Conservation (phyloP, 2,329 filamentous ascomycete species). For the Cladobotryum protrusum region DNA sequence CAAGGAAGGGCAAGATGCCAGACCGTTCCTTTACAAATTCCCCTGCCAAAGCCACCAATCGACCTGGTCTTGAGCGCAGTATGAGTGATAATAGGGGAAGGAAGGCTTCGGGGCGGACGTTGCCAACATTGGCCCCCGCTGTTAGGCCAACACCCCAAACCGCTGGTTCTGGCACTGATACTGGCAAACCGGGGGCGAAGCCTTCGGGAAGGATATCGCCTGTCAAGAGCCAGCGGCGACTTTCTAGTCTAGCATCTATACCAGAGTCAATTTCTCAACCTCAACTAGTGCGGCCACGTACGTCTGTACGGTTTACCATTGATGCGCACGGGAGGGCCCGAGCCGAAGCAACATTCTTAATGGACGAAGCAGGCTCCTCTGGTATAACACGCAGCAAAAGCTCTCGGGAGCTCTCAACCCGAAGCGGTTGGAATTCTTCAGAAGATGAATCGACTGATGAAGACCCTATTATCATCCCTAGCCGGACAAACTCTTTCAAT, state of each 20-base stretch:
- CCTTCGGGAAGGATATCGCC: conserved; percentile 46
- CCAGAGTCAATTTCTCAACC: conserved; percentile 41
- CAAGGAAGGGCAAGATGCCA: conserved; percentile 34
- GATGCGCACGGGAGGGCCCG: conserved; percentile 55
- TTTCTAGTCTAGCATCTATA: conserved; percentile 51
- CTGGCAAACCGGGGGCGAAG: conserved; percentile 31
- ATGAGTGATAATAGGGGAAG: conserved; percentile 48
- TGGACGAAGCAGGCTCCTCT: conserved; percentile 25
- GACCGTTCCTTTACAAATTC: conserved; percentile 41
- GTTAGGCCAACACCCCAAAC: conserved; percentile 30
- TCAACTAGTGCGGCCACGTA: conserved; percentile 33
- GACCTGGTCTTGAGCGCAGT: conserved; percentile 48
- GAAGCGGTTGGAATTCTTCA: conserved; percentile 39
- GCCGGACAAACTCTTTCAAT: conserved; percentile 47
- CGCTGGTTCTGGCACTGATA: conserved; percentile 15
- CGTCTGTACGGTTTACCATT: conserved; percentile 57
- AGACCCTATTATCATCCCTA: conserved; percentile 59
- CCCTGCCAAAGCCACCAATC: conserved; percentile 43
- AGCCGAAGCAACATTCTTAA: conserved; percentile 45
- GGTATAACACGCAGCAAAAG: conserved; percentile 23
- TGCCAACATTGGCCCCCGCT: conserved; percentile 45
- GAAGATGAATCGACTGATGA: conserved; percentile 55
- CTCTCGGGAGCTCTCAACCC: conserved; percentile 24
- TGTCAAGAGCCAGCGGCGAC: conserved; percentile 43
- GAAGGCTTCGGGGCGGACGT: conserved; percentile 31